A percentile compares a stretch with the other conserved stretches of the same genome.
These are phyloP conservation scores for Colletotrichum costaricense DNA, from an alignment of 2,329 filamentous ascomycete species.

Conservation along the genomic window DNA sequence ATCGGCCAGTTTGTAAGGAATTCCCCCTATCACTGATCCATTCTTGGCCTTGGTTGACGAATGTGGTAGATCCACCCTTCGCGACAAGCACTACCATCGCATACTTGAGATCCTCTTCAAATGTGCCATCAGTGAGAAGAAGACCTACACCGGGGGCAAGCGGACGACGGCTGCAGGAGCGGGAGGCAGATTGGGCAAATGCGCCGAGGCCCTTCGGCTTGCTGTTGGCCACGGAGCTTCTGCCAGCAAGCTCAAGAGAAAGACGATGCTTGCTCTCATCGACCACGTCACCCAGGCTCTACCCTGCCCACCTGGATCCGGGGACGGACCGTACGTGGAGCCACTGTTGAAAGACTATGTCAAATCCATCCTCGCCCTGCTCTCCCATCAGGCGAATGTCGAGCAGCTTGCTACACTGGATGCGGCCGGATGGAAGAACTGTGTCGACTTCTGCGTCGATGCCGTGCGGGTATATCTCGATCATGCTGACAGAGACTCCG, in stretches of 20 bases:
- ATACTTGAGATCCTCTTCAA: conserved; percentile 86
- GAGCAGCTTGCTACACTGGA: conserved; percentile 76
- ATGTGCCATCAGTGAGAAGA: conserved; percentile 75
- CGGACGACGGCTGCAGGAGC: conserved; percentile 62
- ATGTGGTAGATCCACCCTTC: conserved; percentile 55
- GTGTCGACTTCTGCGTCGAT: conserved; percentile 77
- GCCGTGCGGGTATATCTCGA: conserved; percentile 67
- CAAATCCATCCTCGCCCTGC: conserved; percentile 76
- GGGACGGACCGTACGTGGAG: conserved; percentile 71
- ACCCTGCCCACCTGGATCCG: conserved; percentile 55
- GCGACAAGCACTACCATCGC: conserved; percentile 82
- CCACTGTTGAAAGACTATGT: conserved; percentile 82
- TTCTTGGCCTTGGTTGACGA: neutral
- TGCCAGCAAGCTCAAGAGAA: conserved; percentile 70
- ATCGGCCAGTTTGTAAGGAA: conserved; percentile 49
- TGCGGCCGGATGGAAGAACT: conserved; percentile 73
- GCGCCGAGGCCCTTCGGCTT: conserved; percentile 77
- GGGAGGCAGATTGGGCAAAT: conserved; percentile 71
- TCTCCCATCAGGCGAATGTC: conserved; percentile 80
- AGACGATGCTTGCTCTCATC: conserved; percentile 82
- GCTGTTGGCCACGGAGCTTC: conserved; percentile 76
- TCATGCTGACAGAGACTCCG: conserved; percentile 49
- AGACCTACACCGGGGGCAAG: conserved; percentile 67
- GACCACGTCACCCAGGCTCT: conserved; percentile 85
- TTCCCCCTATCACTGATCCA: neutral